Evolutionary conservation across 2,329 filamentous ascomycete genomes (phyloP), one percentile per base, ranked within the genome.

Genomic region (Dothidotthia symphoricarpi): DNA sequence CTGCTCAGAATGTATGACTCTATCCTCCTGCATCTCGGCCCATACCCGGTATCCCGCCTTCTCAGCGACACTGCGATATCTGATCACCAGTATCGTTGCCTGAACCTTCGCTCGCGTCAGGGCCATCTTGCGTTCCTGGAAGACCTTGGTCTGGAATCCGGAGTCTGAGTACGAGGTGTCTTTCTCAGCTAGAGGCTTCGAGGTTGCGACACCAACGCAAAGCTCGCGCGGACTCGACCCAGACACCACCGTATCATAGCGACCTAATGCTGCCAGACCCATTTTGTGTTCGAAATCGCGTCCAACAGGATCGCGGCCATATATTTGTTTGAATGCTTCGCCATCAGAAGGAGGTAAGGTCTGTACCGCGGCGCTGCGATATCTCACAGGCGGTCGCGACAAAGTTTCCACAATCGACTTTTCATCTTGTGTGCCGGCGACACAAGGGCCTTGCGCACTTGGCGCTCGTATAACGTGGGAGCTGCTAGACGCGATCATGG

Each of bases 1-100:
- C 9, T 53, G 49, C 17, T 52, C 47, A 1, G 49, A 45, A 25
- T 57, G 53, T n/a, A 49, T 22, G 6, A 51, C 27, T 14, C 31
- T 36, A 4, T 45, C 32, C 2, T 47, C 39, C 3, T 41, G 36
- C 0, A 37, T 29, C 19, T 55, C 47, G 2, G 39, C 38, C 19
- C 28, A 44, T 7, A 56, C 30, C 0, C 9, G 16, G 13, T 41
- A 48, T 3, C 53, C 47, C 8, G 34, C 39, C 3, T 41, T 25
- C 17, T 17, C 26, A 6, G 45, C 47, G n/a, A 26, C 31, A 1
- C 24, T 15, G 5, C 43, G 38, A 5, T 47, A 39, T 24, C 28
- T 51, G 17, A 32, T 47, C 2, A 35, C 47, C 4, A 31, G 42
- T 9, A 47, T 31, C 1, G 38, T 31, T 7, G 47, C 48, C 28